Percentiles rank a stretch among this genome's conserved stretches.
Conservation (phyloP, 2,329 filamentous ascomycete species). For the Aaosphaeria arxii region DNA sequence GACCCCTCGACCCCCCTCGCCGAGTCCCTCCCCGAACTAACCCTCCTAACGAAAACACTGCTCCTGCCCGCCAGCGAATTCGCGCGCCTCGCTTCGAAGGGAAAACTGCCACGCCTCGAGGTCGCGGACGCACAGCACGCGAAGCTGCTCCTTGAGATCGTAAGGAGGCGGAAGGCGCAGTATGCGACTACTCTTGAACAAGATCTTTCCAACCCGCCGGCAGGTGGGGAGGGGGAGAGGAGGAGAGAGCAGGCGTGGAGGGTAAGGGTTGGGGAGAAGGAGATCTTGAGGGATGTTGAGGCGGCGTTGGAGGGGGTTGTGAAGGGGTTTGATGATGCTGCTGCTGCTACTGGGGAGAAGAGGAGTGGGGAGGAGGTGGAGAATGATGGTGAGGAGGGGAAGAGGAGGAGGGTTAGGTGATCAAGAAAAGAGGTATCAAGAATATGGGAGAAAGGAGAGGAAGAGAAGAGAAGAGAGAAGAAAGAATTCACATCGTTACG, state of each 20-base stretch:
- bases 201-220: slow-evolving; percentile 48
- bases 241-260: slow-evolving; percentile 58
- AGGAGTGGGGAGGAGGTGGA: slow-evolving; percentile 15
- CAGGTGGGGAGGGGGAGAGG: slow-evolving; percentile 22
- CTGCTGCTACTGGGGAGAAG: neutral
- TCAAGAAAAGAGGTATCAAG: neutral
- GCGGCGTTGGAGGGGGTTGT: slow-evolving; percentile 20
- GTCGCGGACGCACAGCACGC: slow-evolving; percentile 40
- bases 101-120: slow-evolving; percentile 42
- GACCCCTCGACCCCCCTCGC: slow-evolving; percentile 21
- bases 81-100: slow-evolving; percentile 39
- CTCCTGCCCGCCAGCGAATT: slow-evolving; percentile 41
- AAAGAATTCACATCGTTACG: too few species aligned
- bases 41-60: slow-evolving; percentile 45
- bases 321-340: slow-evolving; percentile 24
- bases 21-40: slow-evolving; percentile 37
- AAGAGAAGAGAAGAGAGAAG: too few species aligned
- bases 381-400: slow-evolving; percentile 18
- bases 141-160: slow-evolving; percentile 36
- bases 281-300: slow-evolving; percentile 58
- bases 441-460: too few species aligned
- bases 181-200: slow-evolving; percentile 56
- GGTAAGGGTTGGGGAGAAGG: slow-evolving; percentile 71
- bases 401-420: slow-evolving; percentile 18
- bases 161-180: slow-evolving; percentile 42